phyloP scores from a whole-genome alignment of 164 flowering plant genomes.

The Liriodendron chinense region DNA sequence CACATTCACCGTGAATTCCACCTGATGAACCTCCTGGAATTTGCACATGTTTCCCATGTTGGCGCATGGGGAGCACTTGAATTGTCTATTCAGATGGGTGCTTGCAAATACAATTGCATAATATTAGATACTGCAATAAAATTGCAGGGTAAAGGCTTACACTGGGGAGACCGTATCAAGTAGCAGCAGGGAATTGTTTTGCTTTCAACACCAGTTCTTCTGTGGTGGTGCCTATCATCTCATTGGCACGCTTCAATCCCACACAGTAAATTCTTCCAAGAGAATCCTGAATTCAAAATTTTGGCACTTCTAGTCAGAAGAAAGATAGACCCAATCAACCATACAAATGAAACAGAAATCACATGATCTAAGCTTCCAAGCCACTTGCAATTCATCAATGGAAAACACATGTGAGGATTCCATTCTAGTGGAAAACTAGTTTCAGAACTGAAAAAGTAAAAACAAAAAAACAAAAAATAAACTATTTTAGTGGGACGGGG shows the following conservation, averaged over 20 bases:
- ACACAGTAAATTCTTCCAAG: slow-evolving; percentile 73
- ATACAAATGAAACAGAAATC: background rate
- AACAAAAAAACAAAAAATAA: too few species aligned
- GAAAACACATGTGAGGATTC: too few species aligned
- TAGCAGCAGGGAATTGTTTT: slow-evolving; percentile 31
- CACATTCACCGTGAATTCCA: too few species aligned
- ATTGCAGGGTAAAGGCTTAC: background rate
- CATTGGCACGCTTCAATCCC: slow-evolving; percentile 84
- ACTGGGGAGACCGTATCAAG: slow-evolving; percentile 16
- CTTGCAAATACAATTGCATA: too few species aligned
- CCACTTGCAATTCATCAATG: too few species aligned
- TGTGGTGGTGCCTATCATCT: slow-evolving; percentile 90
- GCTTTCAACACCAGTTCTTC: slow-evolving; percentile 89
- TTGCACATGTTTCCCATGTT: background rate
- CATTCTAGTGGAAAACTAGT: too few species aligned
- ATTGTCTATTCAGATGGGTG: background rate
- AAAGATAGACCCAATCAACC: background rate
- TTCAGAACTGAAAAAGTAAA: too few species aligned
- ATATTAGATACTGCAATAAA: background rate
- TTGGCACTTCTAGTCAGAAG: background rate
- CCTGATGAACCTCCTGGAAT: too few species aligned
- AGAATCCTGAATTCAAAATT: slow-evolving; percentile 47
- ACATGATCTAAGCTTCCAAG: background rate
- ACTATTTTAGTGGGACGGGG: too few species aligned
- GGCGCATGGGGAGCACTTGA: background rate